Evolutionary conservation across 208 protist genomes (phyloP).

Genomic region (Leishmania martiniquensis): DNA sequence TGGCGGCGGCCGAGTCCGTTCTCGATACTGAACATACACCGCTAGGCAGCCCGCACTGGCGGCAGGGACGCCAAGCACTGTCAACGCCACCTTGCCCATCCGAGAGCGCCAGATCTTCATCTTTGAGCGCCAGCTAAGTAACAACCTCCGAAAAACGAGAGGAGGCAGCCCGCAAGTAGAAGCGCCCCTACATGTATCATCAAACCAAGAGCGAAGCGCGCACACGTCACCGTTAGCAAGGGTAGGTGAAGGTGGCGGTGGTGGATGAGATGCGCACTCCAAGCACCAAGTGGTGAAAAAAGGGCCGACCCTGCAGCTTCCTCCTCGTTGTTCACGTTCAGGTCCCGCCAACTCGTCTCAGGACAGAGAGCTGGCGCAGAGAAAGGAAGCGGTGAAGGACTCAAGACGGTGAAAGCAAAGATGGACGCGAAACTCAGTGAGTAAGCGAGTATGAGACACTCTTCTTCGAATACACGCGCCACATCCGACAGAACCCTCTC

Average conservation of each 20-base stretch:
- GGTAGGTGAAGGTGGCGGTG: no score
- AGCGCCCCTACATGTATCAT: background rate
- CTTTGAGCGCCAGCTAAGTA: background rate
- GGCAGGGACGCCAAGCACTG: constrained; percentile 50
- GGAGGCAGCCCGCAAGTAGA: background rate
- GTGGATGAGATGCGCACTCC: background rate
- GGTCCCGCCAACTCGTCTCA: background rate
- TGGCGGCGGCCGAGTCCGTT: constrained; percentile 45
- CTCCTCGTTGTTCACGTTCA: background rate
- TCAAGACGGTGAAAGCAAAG: background rate
- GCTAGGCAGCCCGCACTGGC: constrained; percentile 49
- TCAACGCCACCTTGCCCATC: constrained; percentile 19
- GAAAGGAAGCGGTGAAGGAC: background rate
- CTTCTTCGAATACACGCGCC: background rate
- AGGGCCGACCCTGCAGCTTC: no score
- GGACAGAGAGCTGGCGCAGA: background rate
- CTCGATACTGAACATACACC: constrained; percentile 73
- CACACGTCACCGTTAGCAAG: background rate
- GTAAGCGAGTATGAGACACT: background rate
- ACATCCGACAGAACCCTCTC: background rate
- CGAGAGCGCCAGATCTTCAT: constrained; percentile 34
- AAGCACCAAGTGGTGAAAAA: background rate
- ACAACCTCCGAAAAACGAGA: background rate
- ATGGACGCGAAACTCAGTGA: background rate
- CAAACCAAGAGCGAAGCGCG: background rate